Evolutionary conservation across 192 early-diverging fungal species (phyloP).

Genomic region (Podila verticillata): DNA sequence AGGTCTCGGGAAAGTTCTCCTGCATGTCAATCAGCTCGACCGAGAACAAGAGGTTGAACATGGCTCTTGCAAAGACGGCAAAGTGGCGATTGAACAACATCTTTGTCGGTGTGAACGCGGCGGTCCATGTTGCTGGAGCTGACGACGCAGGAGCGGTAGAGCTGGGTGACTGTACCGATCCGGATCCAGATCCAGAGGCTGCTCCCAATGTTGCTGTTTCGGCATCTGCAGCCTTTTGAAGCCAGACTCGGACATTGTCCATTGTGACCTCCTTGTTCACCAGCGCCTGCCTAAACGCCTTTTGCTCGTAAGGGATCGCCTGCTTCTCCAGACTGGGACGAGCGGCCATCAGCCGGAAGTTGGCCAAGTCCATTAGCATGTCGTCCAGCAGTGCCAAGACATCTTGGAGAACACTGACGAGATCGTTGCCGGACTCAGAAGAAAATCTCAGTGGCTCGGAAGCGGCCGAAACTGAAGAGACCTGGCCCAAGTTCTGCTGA

Average conservation of each 20-base stretch:
- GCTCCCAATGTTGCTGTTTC: neutral
- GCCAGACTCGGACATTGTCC: slow-evolving; percentile 69
- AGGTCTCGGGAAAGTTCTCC: slow-evolving; percentile 71
- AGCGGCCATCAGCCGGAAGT: slow-evolving; percentile 73
- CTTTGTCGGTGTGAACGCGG: slow-evolving; percentile 1
- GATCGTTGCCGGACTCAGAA: slow-evolving; percentile 31
- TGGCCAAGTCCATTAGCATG: slow-evolving; percentile 86
- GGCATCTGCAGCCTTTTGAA: slow-evolving; percentile 49
- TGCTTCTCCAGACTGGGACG: slow-evolving; percentile 74
- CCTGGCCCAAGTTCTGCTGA: slow-evolving; percentile 13
- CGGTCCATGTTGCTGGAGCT: slow-evolving; percentile 9
- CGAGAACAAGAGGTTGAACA: slow-evolving; percentile 61
- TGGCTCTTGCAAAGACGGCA: slow-evolving; percentile 63
- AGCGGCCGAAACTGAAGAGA: neutral
- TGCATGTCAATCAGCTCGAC: slow-evolving; percentile 31
- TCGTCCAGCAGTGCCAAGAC: slow-evolving; percentile 72
- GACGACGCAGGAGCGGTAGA: slow-evolving; percentile 8
- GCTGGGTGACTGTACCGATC: too few species aligned
- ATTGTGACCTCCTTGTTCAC: slow-evolving; percentile 54
- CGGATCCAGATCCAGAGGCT: slow-evolving; percentile 42
- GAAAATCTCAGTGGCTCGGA: neutral
- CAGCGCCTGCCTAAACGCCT: slow-evolving; percentile 71
- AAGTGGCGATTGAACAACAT: slow-evolving; percentile 46
- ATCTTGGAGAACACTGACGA: slow-evolving; percentile 55
- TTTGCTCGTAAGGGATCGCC: slow-evolving; percentile 79